Evolutionary conservation across 768 basidiomycete genomes (phyloP), one percentile per base, ranked within the genome.

Genomic region (Boletus barrowsii): DNA sequence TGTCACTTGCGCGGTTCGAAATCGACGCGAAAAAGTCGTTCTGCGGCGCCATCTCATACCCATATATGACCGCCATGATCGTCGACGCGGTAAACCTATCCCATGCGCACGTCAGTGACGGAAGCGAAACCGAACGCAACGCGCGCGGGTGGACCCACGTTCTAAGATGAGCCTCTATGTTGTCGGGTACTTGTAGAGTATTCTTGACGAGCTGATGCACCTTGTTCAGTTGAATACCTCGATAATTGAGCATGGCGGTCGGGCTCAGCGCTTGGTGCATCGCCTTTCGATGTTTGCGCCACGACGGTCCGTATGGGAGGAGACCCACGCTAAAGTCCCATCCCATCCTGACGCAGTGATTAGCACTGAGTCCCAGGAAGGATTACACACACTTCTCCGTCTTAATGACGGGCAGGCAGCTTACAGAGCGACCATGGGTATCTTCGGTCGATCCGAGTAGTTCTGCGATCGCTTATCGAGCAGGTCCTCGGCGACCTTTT

Each of bases 271-370:
- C 61, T 32, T 76, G 72, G 41, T 75, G 73, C 52, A 71, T 69
- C 35, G 72, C 63, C 44, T 70, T 68, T 33, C 75, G 60, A 50
- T 76, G 71, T 32, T 56, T 61, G 8, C 74, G 68, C 77, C 76
- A 78, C 42, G 53, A 55, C 1, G 69, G 47, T 1, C 73, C 73
- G 53, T 78, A 76, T 2, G 61, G 67, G 56, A 72, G 65, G 29
- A 72, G 58, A 20, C 63, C 70, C 9, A 70, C 60, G 48, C 73
- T 70, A 53, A 74, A 75, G 44, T 72, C 70, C 70, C 74, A 76
- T 13, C 74, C 73, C 68, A 72, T 70, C 30, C 61, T 62, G 9
- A 24, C 26, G 26, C 26, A 29, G 8, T 29, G 26, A 29, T 13
- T 18, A 24, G 3, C 18, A 26, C n/a, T 56, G 41, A 50, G 41